Base-by-base conservation (phyloP, 345 rosid genomes). In the Nasturtium officinale region DNA sequence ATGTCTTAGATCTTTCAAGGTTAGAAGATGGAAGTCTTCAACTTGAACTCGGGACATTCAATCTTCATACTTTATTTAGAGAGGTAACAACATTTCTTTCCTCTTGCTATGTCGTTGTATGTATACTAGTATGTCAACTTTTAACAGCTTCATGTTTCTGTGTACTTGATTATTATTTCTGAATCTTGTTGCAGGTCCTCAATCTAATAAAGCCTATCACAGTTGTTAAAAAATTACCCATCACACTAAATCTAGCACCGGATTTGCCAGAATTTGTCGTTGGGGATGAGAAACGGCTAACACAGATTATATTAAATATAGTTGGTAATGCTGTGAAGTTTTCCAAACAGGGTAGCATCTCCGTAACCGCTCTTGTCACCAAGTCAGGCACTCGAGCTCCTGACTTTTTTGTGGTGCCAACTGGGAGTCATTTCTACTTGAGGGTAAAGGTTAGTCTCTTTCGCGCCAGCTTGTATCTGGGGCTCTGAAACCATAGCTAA, bases 11-110 rank as follows among this genome's bases (percentile, higher is more conserved):
- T 82, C 92, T 96, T 67, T 96, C 99, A 6, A 90, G 95, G 85
- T 90, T 96, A 65, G 98, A 96, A 85, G 99, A 96, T 85, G 99
- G 99, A 28, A 96, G 90, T 82, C 94, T 96, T 80, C 96, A 85
- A 76, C 95, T 96, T 78, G 96, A 96, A 37, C 71, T 83, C 25
- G 85, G 71, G 58, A 82, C 88, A 69, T 92, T 90, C 69, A 88
- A 86, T 82, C 90, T 96, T 75, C 87, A 82, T 66, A 72, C 81
- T 40, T 83, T 90, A 25, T 89, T 90, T 76, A 82, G 77, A 69
- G 98, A 96, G 97, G 99, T 90, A 70, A 32, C 9, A 16, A 16
- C 7, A n/a, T n/a, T 5, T 59, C 3, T 59, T 45, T 28, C 33
- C 7, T 47, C 51, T 9, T 30, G 28, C 2, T 1, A 2, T 55